phyloP scores from a whole-genome alignment of 495 filamentous ascomycete genomes.

The Cryomyces antarcticus region DNA sequence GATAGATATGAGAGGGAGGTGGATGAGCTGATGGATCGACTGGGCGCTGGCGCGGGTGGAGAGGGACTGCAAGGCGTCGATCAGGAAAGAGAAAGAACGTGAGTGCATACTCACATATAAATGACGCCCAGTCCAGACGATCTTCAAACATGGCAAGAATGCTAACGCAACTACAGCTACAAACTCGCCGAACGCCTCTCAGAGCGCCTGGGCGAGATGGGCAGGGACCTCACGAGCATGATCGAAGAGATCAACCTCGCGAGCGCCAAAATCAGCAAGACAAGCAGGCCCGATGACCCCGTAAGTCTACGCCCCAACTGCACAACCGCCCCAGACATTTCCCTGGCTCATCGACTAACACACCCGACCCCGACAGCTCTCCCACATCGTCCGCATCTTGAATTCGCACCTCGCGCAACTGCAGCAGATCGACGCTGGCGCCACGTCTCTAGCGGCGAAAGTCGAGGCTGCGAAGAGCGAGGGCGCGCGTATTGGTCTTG shows the following conservation, averaged over 20 bases:
- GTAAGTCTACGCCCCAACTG: constrained; percentile 31
- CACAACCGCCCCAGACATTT: background rate
- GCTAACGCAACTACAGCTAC: constrained; percentile 28
- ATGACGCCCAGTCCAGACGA: background rate
- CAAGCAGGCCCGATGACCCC: constrained; percentile 73
- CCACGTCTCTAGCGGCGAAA: constrained; percentile 58
- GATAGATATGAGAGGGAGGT: constrained; percentile 81
- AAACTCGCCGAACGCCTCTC: constrained; percentile 79
- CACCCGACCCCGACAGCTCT: constrained; percentile 34
- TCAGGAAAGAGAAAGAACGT: constrained; percentile 81
- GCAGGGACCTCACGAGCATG: constrained; percentile 77
- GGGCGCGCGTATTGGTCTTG: constrained; percentile 41
- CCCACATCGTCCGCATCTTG: constrained; percentile 80
- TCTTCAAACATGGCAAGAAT: too few relatives aligned
- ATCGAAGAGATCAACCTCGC: constrained; percentile 94
- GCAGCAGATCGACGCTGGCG: constrained; percentile 76
- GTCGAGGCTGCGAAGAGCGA: constrained; percentile 60
- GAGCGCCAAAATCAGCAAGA: constrained; percentile 65
- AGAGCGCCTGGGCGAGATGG: constrained; percentile 73
- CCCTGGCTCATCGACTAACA: background rate
- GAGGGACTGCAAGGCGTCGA: constrained; percentile 61
- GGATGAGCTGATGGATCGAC: constrained; percentile 62
- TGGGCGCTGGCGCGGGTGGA: constrained; percentile 16
- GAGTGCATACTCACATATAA: constrained; percentile 12
- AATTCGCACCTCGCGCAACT: constrained; percentile 78